Conservation (phyloP, 257 asterid species). For the Nicotiana obtusifolia region DNA sequence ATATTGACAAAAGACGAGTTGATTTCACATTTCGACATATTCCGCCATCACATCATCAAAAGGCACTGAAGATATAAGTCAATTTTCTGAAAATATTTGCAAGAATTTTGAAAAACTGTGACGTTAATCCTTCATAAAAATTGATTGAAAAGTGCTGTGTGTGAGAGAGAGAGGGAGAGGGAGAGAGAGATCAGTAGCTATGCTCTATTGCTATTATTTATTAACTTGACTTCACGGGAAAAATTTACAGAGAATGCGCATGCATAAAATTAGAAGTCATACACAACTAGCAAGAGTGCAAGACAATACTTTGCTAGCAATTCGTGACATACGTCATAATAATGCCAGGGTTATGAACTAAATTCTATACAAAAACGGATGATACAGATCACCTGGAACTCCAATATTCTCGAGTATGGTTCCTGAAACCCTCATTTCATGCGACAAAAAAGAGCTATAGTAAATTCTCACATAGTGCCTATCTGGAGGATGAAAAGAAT, state of each 20-base stretch:
- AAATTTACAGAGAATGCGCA: background rate
- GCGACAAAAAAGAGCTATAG: background rate
- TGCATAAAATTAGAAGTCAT: background rate
- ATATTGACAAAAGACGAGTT: background rate
- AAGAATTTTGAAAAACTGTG: no score
- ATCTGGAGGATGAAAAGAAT: background rate
- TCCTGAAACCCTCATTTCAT: background rate
- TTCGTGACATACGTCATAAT: background rate
- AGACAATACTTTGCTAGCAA: background rate
- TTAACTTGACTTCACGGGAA: background rate
- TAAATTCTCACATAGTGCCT: constrained; percentile 3
- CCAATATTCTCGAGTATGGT: background rate
- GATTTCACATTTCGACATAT: background rate
- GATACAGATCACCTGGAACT: background rate
- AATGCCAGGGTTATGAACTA: background rate
- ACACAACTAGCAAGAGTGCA: background rate
- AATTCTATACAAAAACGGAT: constrained; percentile 1
- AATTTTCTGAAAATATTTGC: no score
- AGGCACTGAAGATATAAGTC: no score
- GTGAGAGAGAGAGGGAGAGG: background rate
- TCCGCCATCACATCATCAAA: background rate
- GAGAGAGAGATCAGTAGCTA: no score
- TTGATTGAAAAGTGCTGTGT: no score
- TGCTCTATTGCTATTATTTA: background rate
- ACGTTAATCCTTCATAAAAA: no score